Percentiles rank a stretch among this genome's conserved stretches.
These are phyloP conservation scores for Lactarius sanguifluus DNA, from an alignment of 768 basidiomycete species.

Conservation along the genomic window DNA sequence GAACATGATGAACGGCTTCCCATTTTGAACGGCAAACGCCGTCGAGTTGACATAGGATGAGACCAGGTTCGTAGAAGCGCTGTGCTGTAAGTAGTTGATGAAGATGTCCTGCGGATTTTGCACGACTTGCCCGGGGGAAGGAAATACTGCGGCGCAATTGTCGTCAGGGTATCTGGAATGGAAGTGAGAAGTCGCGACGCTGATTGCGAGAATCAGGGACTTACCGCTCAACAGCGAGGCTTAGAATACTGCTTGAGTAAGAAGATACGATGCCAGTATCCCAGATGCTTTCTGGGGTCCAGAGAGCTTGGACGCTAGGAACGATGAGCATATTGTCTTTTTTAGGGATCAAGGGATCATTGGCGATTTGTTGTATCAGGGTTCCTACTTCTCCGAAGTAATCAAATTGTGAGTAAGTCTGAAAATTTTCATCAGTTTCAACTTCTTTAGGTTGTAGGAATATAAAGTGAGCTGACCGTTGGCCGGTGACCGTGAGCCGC, in stretches of 20 bases:
- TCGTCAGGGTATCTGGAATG: constrained; percentile 53
- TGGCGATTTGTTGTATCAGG: constrained; percentile 22
- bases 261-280: constrained; percentile 21
- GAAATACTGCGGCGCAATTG: constrained; percentile 57
- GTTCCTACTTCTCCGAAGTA: constrained; percentile 38
- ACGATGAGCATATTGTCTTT: constrained; percentile 25
- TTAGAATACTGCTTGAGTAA: constrained; percentile 14
- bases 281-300: constrained; percentile 27
- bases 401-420: constrained; percentile 31
- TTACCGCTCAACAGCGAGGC: constrained; percentile 27
- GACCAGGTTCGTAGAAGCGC: constrained; percentile 50
- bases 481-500: constrained; percentile 30
- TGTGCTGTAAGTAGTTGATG: constrained; percentile 59
- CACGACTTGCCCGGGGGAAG: constrained; percentile 37
- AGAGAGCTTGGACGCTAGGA: constrained; percentile 21
- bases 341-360: constrained; percentile 10
- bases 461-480: constrained; percentile 11
- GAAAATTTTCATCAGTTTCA: background rate
- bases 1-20: constrained; percentile 52
- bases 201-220: background rate
- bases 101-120: constrained; percentile 50
- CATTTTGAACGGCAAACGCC: constrained; percentile 37
- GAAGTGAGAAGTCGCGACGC: constrained; percentile 13
- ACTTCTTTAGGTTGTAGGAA: background rate
- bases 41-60: constrained; percentile 52